Base-by-base conservation (phyloP, 2,329 filamentous ascomycete genomes). In the Xylaria sp. region DNA sequence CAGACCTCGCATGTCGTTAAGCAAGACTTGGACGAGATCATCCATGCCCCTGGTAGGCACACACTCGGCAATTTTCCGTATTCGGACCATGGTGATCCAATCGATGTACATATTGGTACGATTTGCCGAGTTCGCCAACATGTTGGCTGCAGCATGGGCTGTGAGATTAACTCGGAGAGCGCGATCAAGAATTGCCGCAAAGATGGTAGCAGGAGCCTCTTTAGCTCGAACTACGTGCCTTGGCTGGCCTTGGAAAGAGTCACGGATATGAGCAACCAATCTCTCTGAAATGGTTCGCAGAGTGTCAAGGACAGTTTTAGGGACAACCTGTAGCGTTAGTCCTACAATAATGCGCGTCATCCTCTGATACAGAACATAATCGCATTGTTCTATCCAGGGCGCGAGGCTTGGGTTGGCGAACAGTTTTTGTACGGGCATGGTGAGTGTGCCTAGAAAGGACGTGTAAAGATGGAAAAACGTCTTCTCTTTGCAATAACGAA, bases 31-130 rank as follows among this genome's bases (percentile, higher is more conserved):
- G 19, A 89, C 86, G 19, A 89, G 79, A 63, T 90, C 87, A 68
- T 89, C 87, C 86, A 89, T 89, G 10, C 81, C 87, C 48, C 81
- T 78, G 3, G 84, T 84, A 0, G 87, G 87, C 5, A 90, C 80
- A 61, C 82, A 85, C 69, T 90, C 86, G 1, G 86, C 85, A 59
- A 89, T 77, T 71, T 89, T 89, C 47, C 86, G 83, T 9, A 85
- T 79, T 25, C 85, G 81, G 29, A 89, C 85, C 78, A 85, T 85
- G 2, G 81, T 87, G 40, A 92, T 87, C 88, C 93, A 97, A 72
- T 99, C 95, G 52, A 90, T 82, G 81, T 95, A 97, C 95, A 99
- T 98, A 72, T 95, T 90, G 67, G 95, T 92, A 56, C 95, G 87
- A 73, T 96, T 96, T 46, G 92, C 90, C 17, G 92, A 88, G 71